Percentiles rank a stretch among this genome's conserved stretches.
Conservation (phyloP, 1,284 basidiomycete species). For the Boletus austroedulis region DNA sequence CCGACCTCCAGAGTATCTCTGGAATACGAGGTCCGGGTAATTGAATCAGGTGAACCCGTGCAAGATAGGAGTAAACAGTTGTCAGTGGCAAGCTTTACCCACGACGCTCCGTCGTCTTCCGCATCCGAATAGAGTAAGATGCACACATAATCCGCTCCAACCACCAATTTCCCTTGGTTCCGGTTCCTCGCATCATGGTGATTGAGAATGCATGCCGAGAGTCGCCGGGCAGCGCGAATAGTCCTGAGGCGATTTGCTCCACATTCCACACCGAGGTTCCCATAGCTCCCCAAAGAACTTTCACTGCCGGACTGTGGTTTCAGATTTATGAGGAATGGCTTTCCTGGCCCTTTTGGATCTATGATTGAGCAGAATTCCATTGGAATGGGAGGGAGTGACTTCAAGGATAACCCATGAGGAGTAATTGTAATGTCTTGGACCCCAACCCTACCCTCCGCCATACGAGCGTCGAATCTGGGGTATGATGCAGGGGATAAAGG, state of each 20-base stretch:
- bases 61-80: slow-evolving; percentile 3
- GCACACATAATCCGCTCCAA: slow-evolving; percentile 8
- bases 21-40: not conserved
- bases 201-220: slow-evolving; percentile 7
- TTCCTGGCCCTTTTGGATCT: not conserved
- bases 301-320: not conserved
- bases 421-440: not conserved
- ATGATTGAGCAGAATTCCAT: not conserved
- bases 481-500: slow-evolving; percentile 13
- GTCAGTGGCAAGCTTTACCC: slow-evolving; percentile 9
- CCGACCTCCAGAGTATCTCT: too few relatives aligned
- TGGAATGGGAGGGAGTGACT: not conserved
- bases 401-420: not conserved
- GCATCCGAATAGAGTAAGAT: slow-evolving; percentile 2
- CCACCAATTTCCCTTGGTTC: not conserved
- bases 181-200: not conserved
- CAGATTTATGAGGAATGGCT: not conserved
- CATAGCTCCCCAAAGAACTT: not conserved
- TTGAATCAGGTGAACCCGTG: not conserved
- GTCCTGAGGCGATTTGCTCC: not conserved
- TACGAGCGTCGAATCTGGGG: not conserved
- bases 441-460: slow-evolving; percentile 4
- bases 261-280: not conserved
- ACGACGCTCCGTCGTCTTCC: not conserved
- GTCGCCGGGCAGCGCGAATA: not conserved